phyloP scores from a whole-genome alignment of 257 asterid species.

The Rhazya stricta region DNA sequence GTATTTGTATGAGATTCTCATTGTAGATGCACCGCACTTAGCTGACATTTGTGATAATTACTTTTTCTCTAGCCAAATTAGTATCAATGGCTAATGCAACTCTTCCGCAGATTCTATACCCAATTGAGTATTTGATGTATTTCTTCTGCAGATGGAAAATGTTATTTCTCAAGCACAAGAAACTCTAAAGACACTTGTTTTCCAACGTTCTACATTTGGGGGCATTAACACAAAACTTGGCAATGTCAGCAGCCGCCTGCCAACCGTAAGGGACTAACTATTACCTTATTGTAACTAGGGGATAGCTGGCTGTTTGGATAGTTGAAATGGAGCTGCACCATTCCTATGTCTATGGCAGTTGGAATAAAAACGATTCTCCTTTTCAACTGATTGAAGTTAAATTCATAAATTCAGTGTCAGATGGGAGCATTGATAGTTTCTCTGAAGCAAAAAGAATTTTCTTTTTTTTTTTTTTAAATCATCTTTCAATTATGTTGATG shows the following conservation, averaged over 20 bases:
- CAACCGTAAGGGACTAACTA: slow-evolving; percentile 50
- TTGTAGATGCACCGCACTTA: background rate
- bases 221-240: slow-evolving; percentile 85
- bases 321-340: background rate
- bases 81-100: slow-evolving; percentile 5
- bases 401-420: background rate
- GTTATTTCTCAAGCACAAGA: slow-evolving; percentile 97
- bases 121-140: slow-evolving; percentile 4
- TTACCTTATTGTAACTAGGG: background rate
- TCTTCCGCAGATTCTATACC: slow-evolving; percentile 34
- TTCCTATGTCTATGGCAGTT: background rate
- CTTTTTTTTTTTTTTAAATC: background rate
- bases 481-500: background rate
- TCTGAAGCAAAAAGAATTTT: background rate
- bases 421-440: background rate
- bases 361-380: background rate
- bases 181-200: slow-evolving; percentile 73
- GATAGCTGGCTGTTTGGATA: background rate
- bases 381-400: background rate
- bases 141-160: slow-evolving; percentile 66
- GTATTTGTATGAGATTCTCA: background rate
- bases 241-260: slow-evolving; percentile 94
- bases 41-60: background rate
- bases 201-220: slow-evolving; percentile 91
- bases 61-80: slow-evolving; percentile 1